A percentile compares a stretch with the other conserved stretches of the same genome.
Conservation (phyloP, 2,329 filamentous ascomycete species). For the Chrysoporthe puriensis region DNA sequence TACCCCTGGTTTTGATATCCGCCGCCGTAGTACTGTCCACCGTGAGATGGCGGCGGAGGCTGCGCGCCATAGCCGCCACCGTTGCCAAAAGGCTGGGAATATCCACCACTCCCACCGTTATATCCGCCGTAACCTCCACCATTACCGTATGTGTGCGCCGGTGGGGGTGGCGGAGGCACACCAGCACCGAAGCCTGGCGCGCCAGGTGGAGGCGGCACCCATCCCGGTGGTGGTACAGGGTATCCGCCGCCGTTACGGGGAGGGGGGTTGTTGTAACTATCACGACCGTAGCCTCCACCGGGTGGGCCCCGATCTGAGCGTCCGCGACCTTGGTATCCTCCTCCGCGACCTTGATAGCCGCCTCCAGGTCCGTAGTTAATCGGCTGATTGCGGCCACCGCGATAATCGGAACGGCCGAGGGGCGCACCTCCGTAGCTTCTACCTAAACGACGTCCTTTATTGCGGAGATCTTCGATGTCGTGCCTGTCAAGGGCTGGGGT, state of each 20-base stretch:
- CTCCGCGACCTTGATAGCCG: conserved; percentile 28
- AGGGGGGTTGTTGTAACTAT: conserved; percentile 29
- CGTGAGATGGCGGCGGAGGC: conserved; percentile 18
- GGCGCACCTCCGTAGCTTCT: conserved; percentile 72
- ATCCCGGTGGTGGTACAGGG: conserved; percentile 37
- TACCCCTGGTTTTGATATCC: conserved; percentile 26
- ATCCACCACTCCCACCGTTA: conserved; percentile 18
- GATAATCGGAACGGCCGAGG: conserved; percentile 45
- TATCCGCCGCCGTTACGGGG: conserved; percentile 31
- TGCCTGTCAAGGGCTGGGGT: conserved; percentile 71
- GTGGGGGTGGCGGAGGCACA: conserved; percentile 51
- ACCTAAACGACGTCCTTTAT: conserved; percentile 67
- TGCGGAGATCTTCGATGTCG: conserved; percentile 75
- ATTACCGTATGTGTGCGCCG: conserved; percentile 34
- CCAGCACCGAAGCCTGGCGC: conserved; percentile 47
- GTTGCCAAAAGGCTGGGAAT: conserved; percentile 24
- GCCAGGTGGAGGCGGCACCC: conserved; percentile 51
- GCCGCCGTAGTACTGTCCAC: conserved; percentile 24
- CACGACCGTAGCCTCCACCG: conserved; percentile 24
- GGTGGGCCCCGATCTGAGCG: conserved; percentile 21
- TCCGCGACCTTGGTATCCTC: conserved; percentile 22
- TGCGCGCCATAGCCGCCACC: conserved; percentile 24
- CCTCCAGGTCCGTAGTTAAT: conserved; percentile 55
- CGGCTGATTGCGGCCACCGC: conserved; percentile 49
- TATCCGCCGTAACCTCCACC: conserved; percentile 27